A percentile compares a stretch with the other conserved stretches of the same genome.
These are phyloP conservation scores for Alternaria sp. DNA, from an alignment of 2,329 filamentous ascomycete species.

Conservation along the genomic window DNA sequence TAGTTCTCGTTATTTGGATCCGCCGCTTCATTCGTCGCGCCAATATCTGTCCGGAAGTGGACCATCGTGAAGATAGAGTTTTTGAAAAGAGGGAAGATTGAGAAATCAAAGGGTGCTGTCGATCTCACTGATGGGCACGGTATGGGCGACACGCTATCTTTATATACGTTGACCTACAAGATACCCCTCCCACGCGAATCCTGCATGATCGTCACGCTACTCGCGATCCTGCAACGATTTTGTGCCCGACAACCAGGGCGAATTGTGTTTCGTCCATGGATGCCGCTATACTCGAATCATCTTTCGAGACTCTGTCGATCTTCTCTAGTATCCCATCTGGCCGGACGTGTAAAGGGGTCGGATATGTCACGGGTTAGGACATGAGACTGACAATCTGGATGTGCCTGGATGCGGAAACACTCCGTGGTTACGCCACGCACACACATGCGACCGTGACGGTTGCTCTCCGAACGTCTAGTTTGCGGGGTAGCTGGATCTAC, in stretches of 20 bases:
- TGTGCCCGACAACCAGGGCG: constrained; percentile 4
- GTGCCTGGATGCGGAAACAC: constrained; percentile 14
- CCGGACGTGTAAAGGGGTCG: constrained; percentile 19
- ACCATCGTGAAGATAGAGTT: constrained; percentile 32
- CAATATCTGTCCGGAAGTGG: constrained; percentile 45
- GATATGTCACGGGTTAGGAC: constrained; percentile 12
- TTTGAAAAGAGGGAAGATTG: neutral
- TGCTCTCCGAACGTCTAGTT: constrained; percentile 23
- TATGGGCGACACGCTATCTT: constrained; percentile 13
- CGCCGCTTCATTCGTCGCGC: constrained; percentile 32
- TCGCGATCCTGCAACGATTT: constrained; percentile 6
- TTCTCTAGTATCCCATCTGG: constrained; percentile 17
- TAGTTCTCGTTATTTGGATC: constrained; percentile 41
- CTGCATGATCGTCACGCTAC: constrained; percentile 21
- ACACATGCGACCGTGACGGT: constrained; percentile 17
- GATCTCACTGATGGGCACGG: constrained; percentile 4
- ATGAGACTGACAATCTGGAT: neutral
- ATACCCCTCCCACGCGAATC: constrained; percentile 23
- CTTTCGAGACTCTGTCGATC: constrained; percentile 3
- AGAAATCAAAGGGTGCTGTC: neutral
- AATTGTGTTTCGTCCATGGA: constrained; percentile 1
- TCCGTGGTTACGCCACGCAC: constrained; percentile 13
- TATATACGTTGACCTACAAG: constrained; percentile 27
- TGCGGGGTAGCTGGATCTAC: constrained; percentile 29
- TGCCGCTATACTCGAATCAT: neutral